Percentiles rank a stretch among this genome's conserved stretches.
Conservation (phyloP, 164 flowering plant species). For the Chimonanthus praecox region DNA sequence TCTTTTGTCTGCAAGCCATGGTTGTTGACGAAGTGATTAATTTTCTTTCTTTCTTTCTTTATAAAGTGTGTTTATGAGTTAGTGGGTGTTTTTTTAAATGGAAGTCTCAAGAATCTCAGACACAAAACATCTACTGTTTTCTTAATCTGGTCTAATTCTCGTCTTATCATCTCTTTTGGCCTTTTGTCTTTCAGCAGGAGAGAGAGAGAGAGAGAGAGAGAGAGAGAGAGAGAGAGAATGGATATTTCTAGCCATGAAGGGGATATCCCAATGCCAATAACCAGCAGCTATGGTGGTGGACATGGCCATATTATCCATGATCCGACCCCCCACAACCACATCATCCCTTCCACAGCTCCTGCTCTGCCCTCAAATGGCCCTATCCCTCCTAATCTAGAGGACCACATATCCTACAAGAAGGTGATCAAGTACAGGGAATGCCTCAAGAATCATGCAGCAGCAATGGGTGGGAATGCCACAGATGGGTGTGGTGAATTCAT, state of each 20-base stretch:
- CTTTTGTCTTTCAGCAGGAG: conserved; percentile 18
- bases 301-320: conserved; percentile 42
- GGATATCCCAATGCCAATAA: conserved; percentile 59
- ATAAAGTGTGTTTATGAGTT: conserved; percentile 4
- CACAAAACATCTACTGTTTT: conserved; percentile 5
- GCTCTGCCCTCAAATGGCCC: conserved; percentile 24
- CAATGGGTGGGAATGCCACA: conserved; percentile 80
- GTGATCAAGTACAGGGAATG: conserved; percentile 61
- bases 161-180: conserved; percentile 21
- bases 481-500: conserved; percentile 97
- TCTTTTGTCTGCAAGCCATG: not conserved
- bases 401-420: conserved; percentile 31
- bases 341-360: conserved; percentile 20
- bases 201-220: conserved; percentile 4
- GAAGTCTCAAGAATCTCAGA: conserved; percentile 9
- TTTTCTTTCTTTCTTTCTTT: not conserved
- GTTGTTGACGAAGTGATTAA: not conserved
- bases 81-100: not conserved
- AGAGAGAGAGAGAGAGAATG: conserved; percentile 21
- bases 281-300: conserved; percentile 37
- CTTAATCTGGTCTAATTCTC: conserved; percentile 10
- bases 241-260: conserved; percentile 50
- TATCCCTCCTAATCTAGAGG: conserved; percentile 10
- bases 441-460: conserved; percentile 87
- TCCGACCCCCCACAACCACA: conserved; percentile 32